Conservation (phyloP, 2,329 filamentous ascomycete genomes). For the Diaporthe vaccinii region DNA sequence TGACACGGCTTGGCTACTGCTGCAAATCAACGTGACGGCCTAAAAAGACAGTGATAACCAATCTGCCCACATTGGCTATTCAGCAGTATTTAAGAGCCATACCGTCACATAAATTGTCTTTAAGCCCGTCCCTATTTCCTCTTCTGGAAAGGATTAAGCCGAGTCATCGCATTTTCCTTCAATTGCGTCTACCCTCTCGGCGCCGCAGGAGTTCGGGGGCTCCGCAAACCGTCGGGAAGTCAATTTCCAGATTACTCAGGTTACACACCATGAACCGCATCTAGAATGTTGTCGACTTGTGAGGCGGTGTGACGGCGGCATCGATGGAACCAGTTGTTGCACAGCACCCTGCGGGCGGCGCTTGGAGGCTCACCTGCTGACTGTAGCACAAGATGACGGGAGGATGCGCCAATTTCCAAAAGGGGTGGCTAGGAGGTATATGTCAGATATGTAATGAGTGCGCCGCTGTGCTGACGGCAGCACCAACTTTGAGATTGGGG, state of each 20-base stretch:
- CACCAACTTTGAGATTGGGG: constrained; percentile 11
- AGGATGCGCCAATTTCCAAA: constrained; percentile 21
- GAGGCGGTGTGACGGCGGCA: constrained; percentile 23
- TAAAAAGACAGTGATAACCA: too few relatives aligned
- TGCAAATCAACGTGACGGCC: too few relatives aligned
- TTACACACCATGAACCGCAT: not conserved
- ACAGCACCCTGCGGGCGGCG: constrained; percentile 17
- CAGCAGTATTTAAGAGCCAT: too few relatives aligned
- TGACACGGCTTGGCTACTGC: too few relatives aligned
- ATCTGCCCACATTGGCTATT: too few relatives aligned
- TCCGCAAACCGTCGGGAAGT: not conserved
- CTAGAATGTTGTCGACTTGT: not conserved
- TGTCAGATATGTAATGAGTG: not conserved
- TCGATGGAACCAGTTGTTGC: constrained; percentile 4
- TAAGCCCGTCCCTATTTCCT: not conserved
- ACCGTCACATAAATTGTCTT: not conserved
- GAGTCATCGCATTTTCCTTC: not conserved
- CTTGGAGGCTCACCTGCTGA: constrained; percentile 30
- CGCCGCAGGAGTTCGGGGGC: not conserved
- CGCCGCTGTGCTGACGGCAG: constrained; percentile 17
- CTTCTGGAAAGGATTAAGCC: not conserved
- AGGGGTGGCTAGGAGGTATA: not conserved
- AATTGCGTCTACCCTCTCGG: not conserved
- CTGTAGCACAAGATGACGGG: constrained; percentile 30
- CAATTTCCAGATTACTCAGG: not conserved